Evolutionary conservation across 306 rosid genomes (phyloP).

Genomic region (Pterocarpus macrocarpus): DNA sequence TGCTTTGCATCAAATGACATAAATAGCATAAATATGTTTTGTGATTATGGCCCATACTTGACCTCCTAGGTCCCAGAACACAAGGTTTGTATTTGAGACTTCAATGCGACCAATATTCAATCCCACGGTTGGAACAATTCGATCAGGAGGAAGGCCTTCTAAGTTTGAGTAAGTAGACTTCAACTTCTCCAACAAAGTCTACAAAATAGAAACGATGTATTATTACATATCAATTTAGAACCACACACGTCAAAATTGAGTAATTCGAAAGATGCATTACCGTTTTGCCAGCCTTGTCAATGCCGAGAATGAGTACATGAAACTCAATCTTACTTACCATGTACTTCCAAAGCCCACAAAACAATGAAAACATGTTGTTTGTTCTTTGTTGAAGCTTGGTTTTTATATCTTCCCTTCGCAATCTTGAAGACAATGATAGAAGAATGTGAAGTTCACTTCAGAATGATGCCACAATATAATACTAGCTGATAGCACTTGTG

Average conservation of each 20-base stretch:
- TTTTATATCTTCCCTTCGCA: too few species aligned
- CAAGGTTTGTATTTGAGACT: conserved; percentile 82
- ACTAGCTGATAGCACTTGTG: too few species aligned
- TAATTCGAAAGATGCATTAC: conserved; percentile 57
- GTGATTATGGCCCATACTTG: conserved; percentile 70
- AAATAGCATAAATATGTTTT: background rate
- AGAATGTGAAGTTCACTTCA: too few species aligned
- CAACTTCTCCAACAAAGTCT: conserved; percentile 98
- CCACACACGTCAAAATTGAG: conserved; percentile 21
- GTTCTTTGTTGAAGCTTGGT: too few species aligned
- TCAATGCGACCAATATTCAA: conserved; percentile 97
- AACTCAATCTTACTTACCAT: conserved; percentile 89
- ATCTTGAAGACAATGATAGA: too few species aligned
- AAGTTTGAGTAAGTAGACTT: conserved; percentile 78
- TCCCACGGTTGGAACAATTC: conserved; percentile 99
- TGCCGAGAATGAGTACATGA: conserved; percentile 95
- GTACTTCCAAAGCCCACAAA: conserved; percentile 97
- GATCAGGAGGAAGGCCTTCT: conserved; percentile 95
- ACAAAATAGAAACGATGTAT: conserved; percentile 29
- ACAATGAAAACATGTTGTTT: conserved; percentile 78
- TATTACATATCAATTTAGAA: conserved; percentile 18
- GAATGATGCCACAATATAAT: too few species aligned
- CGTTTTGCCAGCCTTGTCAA: conserved; percentile 99
- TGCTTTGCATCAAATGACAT: conserved; percentile 31
- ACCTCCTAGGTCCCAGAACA: conserved; percentile 99